A percentile compares a stretch with the other conserved stretches of the same genome.
Conservation (phyloP, 371 early-diverging fungal species). For the Dichotomocladium elegans region DNA sequence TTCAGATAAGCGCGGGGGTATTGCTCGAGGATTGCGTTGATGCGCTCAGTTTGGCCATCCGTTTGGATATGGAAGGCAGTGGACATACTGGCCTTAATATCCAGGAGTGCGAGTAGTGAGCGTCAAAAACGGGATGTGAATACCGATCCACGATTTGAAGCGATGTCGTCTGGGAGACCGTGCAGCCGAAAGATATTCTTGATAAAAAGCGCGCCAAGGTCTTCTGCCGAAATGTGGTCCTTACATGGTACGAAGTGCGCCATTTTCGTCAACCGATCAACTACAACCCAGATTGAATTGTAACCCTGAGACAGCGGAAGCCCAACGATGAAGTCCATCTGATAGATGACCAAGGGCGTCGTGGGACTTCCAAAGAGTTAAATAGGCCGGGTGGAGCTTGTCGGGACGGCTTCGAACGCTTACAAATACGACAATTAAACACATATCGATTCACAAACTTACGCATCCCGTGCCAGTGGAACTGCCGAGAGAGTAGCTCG, state of each 20-base stretch:
- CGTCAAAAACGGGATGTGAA: slow-evolving; percentile 31
- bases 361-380: too few relatives aligned
- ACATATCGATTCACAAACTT: too few relatives aligned
- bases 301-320: too few relatives aligned
- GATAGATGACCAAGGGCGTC: too few relatives aligned
- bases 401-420: too few relatives aligned
- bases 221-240: slow-evolving; percentile 3
- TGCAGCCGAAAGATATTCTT: slow-evolving; percentile 27
- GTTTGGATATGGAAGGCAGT: background rate
- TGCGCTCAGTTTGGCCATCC: background rate
- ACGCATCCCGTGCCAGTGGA: too few relatives aligned
- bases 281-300: too few relatives aligned
- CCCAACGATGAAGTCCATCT: too few relatives aligned
- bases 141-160: slow-evolving; percentile 36
- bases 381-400: too few relatives aligned
- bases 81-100: background rate
- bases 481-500: too few relatives aligned
- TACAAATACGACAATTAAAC: too few relatives aligned
- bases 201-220: slow-evolving; percentile 25
- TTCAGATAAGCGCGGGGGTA: background rate
- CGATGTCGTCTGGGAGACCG: slow-evolving; percentile 37
- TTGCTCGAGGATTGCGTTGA: background rate
- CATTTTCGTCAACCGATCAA: background rate
- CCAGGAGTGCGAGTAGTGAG: background rate
- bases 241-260: background rate